These are phyloP conservation scores for Chimonanthus praecox DNA, from an alignment of 164 flowering plant genomes.

Conservation along the genomic window DNA sequence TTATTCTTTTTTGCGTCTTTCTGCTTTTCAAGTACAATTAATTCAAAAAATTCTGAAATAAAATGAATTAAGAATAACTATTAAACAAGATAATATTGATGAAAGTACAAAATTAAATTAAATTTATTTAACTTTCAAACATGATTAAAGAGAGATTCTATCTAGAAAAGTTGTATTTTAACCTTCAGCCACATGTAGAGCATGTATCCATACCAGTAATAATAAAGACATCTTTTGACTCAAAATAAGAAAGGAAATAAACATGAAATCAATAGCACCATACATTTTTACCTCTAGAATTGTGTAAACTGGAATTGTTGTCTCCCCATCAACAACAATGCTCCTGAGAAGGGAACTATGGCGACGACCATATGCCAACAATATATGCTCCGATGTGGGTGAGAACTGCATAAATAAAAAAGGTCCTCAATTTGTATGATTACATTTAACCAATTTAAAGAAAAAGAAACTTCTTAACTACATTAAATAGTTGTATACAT, in stretches of 20 bases:
- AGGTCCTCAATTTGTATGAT: neutral
- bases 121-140: neutral
- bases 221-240: neutral
- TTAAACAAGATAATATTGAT: neutral
- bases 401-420: conserved; percentile 69
- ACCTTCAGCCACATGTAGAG: neutral
- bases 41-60: neutral
- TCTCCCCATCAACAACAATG: conserved; percentile 77
- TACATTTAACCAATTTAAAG: neutral
- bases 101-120: too few species aligned
- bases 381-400: conserved; percentile 88
- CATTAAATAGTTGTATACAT: too few species aligned
- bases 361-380: conserved; percentile 94
- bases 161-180: too few species aligned
- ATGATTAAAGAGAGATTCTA: neutral
- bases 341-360: conserved; percentile 94
- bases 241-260: neutral
- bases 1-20: too few species aligned
- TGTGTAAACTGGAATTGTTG: conserved; percentile 71
- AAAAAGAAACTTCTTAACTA: neutral
- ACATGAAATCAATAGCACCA: neutral
- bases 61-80: too few species aligned
- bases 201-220: neutral
- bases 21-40: neutral
- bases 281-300: conserved; percentile 63